Base-by-base conservation (phyloP, 306 rosid species). In the Vicia sativa region DNA sequence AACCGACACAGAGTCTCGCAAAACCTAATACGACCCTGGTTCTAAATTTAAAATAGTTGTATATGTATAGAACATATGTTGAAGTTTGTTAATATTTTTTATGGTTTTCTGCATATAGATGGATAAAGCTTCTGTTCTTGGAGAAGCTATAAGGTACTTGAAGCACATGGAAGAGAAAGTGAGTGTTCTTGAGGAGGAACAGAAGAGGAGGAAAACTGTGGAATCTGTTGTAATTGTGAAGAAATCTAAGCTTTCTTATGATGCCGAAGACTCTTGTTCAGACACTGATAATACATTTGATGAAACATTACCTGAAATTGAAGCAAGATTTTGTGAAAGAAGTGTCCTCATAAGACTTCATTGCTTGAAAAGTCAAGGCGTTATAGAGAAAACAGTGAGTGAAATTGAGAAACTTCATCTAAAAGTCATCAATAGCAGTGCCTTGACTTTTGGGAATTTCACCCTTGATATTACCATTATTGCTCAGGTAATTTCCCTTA, bases 111-210 rank as follows among this genome's bases (percentile, higher is more conserved):
- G 38, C 61, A 15, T 61, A 11, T 67, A 93, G 98, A 93, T 80
- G 90, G 98, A 93, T 78, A 93, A 93, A 85, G 97, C 97, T 80
- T 90, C 98, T 65, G 97, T 93, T 80, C 97, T 93, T 78, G 96
- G 95, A 74, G 98, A 90, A 74, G 87, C 98, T 18, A 88, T 90
- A 6, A 88, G 85, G 79, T 86, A 93, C 84, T 70, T 93, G 87
- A 88, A 93, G 68, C 87, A 93, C 41, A 72, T 93, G 76, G 96
- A 90, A 78, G 97, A 93, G 74, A 82, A 75, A 75, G 91, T 86
- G 79, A 88, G 70, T 66, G 63, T 62, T 38, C 91, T 93, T 35
- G 98, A 93, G 85, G 97, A 93, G 81, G 97, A 92, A 71, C 89
- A 83, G 61, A 79, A 66, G 6, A 78, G 75, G 65, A 82, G 70